Conservation (phyloP, 805 yeast species). For the Saturnispora dispora region DNA sequence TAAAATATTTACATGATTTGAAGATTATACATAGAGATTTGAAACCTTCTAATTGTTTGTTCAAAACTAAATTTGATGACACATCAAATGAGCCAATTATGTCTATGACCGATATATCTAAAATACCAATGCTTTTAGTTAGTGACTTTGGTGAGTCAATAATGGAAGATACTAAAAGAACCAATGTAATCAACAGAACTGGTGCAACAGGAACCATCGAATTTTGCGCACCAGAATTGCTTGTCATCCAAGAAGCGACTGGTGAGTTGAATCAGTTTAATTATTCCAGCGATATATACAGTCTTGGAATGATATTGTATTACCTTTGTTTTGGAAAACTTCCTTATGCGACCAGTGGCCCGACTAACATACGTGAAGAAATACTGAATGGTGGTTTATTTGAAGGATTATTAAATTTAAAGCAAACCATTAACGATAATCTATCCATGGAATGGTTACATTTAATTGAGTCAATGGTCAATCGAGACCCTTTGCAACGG, state of each 20-base stretch:
- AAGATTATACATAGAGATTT: constrained; percentile 83
- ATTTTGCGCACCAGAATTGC: constrained; percentile 78
- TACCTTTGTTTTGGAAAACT: constrained; percentile 61
- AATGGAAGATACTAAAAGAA: constrained; percentile 44
- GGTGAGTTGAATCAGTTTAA: constrained; percentile 47
- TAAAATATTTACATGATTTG: constrained; percentile 58
- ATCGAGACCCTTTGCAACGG: constrained; percentile 30
- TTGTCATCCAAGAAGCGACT: constrained; percentile 26
- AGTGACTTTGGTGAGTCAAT: constrained; percentile 90
- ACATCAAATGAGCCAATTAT: constrained; percentile 15
- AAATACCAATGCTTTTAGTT: constrained; percentile 62
- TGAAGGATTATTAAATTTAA: constrained; percentile 14
- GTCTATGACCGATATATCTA: constrained; percentile 17
- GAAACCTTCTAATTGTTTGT: constrained; percentile 80
- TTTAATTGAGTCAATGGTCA: constrained; percentile 16
- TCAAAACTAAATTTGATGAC: constrained; percentile 31
- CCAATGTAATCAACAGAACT: constrained; percentile 45
- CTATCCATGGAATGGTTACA: constrained; percentile 33
- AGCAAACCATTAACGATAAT: constrained; percentile 12
- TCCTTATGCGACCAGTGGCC: constrained; percentile 39
- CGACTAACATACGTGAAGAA: constrained; percentile 19
- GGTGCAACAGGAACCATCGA: constrained; percentile 88
- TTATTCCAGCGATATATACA: constrained; percentile 68
- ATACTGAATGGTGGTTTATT: constrained; percentile 19
- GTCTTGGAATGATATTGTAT: constrained; percentile 75